Percentiles rank a stretch among this genome's conserved stretches.
These are phyloP conservation scores for Skeletonema marinoi DNA, from an alignment of 108 stramenopile genomes.

Conservation along the genomic window DNA sequence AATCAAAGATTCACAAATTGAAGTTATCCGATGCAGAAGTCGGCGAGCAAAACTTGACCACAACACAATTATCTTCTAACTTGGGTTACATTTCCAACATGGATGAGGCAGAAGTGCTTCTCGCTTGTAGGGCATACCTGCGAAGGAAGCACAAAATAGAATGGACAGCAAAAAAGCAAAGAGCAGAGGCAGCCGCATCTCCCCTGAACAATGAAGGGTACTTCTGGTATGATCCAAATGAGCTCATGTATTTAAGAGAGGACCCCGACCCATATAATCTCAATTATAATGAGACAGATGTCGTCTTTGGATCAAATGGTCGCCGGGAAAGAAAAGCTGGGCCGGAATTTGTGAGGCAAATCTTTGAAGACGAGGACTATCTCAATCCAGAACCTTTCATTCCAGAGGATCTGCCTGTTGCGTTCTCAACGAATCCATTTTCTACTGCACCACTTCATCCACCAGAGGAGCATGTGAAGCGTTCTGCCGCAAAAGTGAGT, in stretches of 20 bases:
- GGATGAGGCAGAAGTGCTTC: slow-evolving; percentile 54
- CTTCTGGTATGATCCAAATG: slow-evolving; percentile 46
- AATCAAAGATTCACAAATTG: not conserved
- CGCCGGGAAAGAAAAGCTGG: slow-evolving; percentile 13
- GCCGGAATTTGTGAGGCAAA: slow-evolving; percentile 18
- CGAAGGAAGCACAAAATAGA: slow-evolving; percentile 62
- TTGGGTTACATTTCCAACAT: slow-evolving; percentile 11
- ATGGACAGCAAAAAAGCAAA: slow-evolving; percentile 60
- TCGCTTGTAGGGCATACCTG: slow-evolving; percentile 75
- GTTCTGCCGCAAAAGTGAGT: slow-evolving; percentile 53
- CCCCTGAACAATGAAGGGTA: slow-evolving; percentile 38
- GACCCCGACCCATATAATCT: slow-evolving; percentile 44
- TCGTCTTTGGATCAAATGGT: slow-evolving; percentile 34
- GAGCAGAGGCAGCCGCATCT: slow-evolving; percentile 33
- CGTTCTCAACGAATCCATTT: slow-evolving; percentile 52
- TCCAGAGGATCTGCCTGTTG: slow-evolving; percentile 26
- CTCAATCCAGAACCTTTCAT: not conserved
- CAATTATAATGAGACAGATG: slow-evolving; percentile 19
- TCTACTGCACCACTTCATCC: slow-evolving; percentile 49
- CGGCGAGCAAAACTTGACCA: slow-evolving; percentile 2
- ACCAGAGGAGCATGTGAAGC: slow-evolving; percentile 44
- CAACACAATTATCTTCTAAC: not conserved
- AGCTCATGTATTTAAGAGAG: slow-evolving; percentile 45
- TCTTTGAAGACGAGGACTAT: slow-evolving; percentile 22
- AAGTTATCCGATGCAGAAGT: not conserved